Evolutionary conservation across 2,329 filamentous ascomycete species (phyloP), one percentile per base, ranked within the genome.

Genomic region (Shiraia bambusicola): DNA sequence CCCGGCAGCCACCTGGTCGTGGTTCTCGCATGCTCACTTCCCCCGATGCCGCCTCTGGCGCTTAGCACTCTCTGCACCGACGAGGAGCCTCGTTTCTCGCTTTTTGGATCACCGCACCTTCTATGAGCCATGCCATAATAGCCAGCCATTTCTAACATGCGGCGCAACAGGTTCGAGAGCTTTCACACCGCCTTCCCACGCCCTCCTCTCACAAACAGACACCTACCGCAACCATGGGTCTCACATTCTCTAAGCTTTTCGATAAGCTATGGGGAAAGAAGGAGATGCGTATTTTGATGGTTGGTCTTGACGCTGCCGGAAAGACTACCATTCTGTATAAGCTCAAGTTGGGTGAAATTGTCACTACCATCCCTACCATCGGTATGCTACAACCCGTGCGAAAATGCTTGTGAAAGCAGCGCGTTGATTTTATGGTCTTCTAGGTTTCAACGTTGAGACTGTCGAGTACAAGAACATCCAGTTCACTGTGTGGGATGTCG

Each of bases 381-480:
- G 93, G 75, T 77, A 60, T 61, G 74, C 65, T 37, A 35, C 42
- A 43, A 34, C 30, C 39, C 39, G 15, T 34, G 27, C 31, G 30
- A 49, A 36, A 34, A 30, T 40, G 32, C 19, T 22, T 22, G 37
- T 28, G 26, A 15, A 26, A 31, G 33, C 28, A 38, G 41, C 36
- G 49, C 50, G 57, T 63, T 68, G 50, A 68, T 56, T 39, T 36
- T 15, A n/a, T 28, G 38, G 40, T 16, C 15, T 7, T 29, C 35
- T 58, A 76, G 75, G 92, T 59, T 97, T 97, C 81, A 97, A 97
- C 80, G 93, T 97, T 72, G 92, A 97, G 79, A 95, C 90, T 4
- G 91, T 97, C 63, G 94, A 91, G 58, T 96, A 95, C 79, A 96
- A 96, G 81, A 97, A 97, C 72, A 91, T 96, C 74, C 94, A 96